Base-by-base conservation (phyloP, 2,329 filamentous ascomycete species). In the Phyllosticta citriasiana region DNA sequence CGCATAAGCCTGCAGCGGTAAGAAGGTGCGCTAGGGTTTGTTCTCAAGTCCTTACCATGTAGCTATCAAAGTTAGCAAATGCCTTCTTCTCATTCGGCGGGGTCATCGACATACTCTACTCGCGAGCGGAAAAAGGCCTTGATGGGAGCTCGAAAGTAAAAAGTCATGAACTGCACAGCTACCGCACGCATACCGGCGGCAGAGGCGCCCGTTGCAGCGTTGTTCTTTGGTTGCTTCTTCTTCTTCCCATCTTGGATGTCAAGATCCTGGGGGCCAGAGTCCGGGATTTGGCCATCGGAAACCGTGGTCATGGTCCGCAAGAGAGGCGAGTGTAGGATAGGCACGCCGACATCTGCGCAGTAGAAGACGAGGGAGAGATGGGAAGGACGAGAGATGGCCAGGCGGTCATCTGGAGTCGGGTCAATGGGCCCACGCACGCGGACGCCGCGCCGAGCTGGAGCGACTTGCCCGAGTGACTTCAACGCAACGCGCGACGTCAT, bases 51-150 rank as follows among this genome's bases (percentile, higher is more conserved):
- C 61, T 63, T 77, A 81, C 79, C 78, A 81, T 79, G 64, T 82
- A 82, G 68, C 79, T 81, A 67, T 47, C 58, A 53, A 57, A 53
- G 63, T 72, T 61, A 71, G 64, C 55, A 61, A 61, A 52, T 52
- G 19, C n/a, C 55, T 24, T n/a, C 9, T 60, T n/a, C 1, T 24
- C 24, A 60, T 25, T 16, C 3, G 26, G 25, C 14, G 25, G n/a
- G 10, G 51, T 54, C 22, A 52, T 60, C 59, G 63, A 80, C 80
- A 71, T 91, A 96, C 78, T 97, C 92, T 65, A 97, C 91, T 62
- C 92, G 80, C 1, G 89, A 92, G 64, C 90, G 84, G 76, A 97
- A 96, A 72, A 97, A 97, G 16, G 91, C 89, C 75, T 96, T 96
- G 59, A 91, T 88, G 0, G 92, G 92, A 0, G 91, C 90, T 61